Base-by-base conservation (phyloP, 345 rosid genomes). In the Bretschneidera sinensis region DNA sequence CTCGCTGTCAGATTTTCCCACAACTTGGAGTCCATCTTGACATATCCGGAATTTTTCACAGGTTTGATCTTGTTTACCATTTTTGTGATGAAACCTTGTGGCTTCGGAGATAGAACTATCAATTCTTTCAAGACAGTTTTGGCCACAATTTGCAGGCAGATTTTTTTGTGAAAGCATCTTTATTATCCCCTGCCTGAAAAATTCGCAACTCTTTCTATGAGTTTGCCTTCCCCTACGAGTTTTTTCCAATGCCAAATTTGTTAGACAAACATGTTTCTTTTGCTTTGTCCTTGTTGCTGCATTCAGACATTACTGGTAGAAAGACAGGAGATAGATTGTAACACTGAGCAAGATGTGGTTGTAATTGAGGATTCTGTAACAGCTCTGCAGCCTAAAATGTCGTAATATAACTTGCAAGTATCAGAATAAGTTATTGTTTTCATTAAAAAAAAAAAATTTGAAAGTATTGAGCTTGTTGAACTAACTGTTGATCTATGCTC, bases 401-500 rank as follows among this genome's bases (percentile, higher is more conserved):
- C 19, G 9, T 15, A 53, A 25, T 21, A n/a, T n/a, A n/a, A n/a
- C n/a, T 54, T 2, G 50, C 45, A 33, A 66, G 21, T 16, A 50
- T 60, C 33, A 62, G 18, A 4, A 39, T 51, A 17, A 54, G 28
- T 18, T 17, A 20, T 11, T 43, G 22, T 22, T 54, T 51, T 24
- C n/a, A 28, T 1, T 25, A n/a, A n/a, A n/a, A n/a, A n/a, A n/a
- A n/a, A n/a, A 57, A 2, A 22, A 50, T 11, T 7, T 23, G 6
- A 47, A 50, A 43, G 17, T 58, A n/a, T 17, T 39, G 18, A 20
- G 24, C 28, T 21, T 23, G 47, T 59, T 51, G 23, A 57, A 74
- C 78, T 67, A 19, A 78, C 86, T 0, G 79, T 76, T 59, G 86
- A 83, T 57, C 86, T 70, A 64, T 78, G 79, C 55, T 71, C 83